Evolutionary conservation across 169 alveolate genomes (phyloP).

Genomic region (Cryptosporidium canis): DNA sequence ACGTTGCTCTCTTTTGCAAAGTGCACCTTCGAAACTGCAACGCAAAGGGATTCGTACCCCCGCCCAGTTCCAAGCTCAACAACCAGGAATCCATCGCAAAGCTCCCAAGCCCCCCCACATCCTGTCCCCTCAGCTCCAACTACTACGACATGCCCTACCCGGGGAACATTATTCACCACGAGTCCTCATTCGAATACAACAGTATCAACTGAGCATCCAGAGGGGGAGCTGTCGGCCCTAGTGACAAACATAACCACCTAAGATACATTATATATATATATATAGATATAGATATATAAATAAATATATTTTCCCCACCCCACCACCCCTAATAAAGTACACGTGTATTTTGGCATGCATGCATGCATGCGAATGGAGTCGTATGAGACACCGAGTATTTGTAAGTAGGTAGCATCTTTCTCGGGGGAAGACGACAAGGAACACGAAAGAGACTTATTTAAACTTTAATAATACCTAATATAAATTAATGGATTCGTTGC

Average conservation of each 20-base stretch:
- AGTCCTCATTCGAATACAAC: constrained; percentile 10
- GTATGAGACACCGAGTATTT: background rate
- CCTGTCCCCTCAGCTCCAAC: background rate
- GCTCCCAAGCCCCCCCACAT: background rate
- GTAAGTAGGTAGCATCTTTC: no score
- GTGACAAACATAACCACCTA: no score
- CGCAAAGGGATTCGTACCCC: background rate
- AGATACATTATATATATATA: no score
- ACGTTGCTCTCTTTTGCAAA: constrained; percentile 48
- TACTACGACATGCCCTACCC: constrained; percentile 69
- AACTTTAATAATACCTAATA: background rate
- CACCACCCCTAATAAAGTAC: background rate
- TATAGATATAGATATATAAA: background rate
- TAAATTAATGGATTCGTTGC: background rate
- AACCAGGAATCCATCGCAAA: background rate
- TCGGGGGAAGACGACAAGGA: background rate
- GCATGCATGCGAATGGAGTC: background rate
- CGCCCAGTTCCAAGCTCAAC: background rate
- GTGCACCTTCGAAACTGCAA: constrained; percentile 53
- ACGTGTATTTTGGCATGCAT: background rate
- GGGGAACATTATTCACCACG: constrained; percentile 38
- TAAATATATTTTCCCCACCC: background rate
- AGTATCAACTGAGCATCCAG: background rate
- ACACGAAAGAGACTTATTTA: background rate
- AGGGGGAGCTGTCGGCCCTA: no score